These are phyloP conservation scores for Podosphaera fusca DNA, from an alignment of 2,329 filamentous ascomycete species.

Conservation along the genomic window DNA sequence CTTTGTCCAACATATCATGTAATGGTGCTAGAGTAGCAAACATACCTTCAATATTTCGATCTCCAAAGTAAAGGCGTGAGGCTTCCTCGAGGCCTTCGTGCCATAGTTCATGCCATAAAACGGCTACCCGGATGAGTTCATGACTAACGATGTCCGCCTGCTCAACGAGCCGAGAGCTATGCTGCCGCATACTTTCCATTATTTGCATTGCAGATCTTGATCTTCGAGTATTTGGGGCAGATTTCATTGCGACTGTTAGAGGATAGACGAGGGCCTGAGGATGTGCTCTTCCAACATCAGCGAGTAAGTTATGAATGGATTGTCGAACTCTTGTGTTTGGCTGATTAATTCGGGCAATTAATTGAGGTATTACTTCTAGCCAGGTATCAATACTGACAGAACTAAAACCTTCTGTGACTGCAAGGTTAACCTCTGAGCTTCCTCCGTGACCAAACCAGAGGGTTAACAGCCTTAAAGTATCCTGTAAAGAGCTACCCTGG, in stretches of 20 bases:
- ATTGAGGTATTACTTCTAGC: constrained; percentile 92
- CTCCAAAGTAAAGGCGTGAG: constrained; percentile 86
- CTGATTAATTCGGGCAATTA: constrained; percentile 94
- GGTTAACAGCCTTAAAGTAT: constrained; percentile 76
- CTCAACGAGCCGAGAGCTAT: constrained; percentile 77
- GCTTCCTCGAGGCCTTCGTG: constrained; percentile 95
- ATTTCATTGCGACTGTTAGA: constrained; percentile 94
- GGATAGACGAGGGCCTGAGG: constrained; percentile 94
- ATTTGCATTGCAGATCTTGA: constrained; percentile 77
- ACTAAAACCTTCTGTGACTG: constrained; percentile 73
- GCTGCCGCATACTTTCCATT: constrained; percentile 94
- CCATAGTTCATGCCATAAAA: constrained; percentile 97
- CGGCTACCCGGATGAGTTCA: constrained; percentile 88
- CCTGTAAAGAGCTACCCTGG: constrained; percentile 77
- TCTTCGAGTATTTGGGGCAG: constrained; percentile 53
- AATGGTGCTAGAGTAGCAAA: constrained; percentile 73
- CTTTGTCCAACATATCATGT: constrained; percentile 74
- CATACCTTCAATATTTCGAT: constrained; percentile 96
- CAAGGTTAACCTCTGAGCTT: constrained; percentile 63
- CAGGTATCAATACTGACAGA: constrained; percentile 93
- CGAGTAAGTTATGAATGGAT: constrained; percentile 76
- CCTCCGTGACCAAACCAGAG: constrained; percentile 93
- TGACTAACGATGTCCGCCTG: constrained; percentile 90
- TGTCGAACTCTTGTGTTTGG: constrained; percentile 72
- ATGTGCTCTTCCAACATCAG: constrained; percentile 80